Evolutionary conservation across 2,329 filamentous ascomycete genomes (phyloP).

Genomic region (Talaromyces piceae): DNA sequence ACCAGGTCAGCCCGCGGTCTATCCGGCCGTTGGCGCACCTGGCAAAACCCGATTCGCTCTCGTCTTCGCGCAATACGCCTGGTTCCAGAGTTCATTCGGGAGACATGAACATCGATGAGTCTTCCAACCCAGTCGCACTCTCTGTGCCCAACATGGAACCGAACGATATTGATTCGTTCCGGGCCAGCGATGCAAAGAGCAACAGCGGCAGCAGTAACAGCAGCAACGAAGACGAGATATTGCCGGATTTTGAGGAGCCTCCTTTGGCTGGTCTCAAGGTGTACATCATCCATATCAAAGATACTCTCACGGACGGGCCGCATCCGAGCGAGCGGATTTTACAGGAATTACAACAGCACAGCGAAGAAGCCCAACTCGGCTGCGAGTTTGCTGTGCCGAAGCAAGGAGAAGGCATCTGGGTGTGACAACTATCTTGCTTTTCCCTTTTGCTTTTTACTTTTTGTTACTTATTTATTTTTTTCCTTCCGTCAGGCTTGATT

Average conservation of each 20-base stretch:
- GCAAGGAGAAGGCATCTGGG: conserved; percentile 52
- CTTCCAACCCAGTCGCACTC: neutral
- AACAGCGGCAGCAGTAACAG: neutral
- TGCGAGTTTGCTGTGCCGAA: conserved; percentile 71
- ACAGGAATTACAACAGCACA: conserved; percentile 59
- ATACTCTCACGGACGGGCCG: conserved; percentile 66
- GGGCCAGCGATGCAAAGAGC: neutral
- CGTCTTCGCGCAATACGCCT: neutral
- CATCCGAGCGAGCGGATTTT: conserved; percentile 60
- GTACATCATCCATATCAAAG: conserved; percentile 91
- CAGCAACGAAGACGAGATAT: neutral
- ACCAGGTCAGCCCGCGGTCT: conserved; percentile 22
- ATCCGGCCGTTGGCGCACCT: conserved; percentile 13
- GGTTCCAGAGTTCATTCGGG: neutral
- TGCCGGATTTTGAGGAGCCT: conserved; percentile 13
- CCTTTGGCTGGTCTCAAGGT: conserved; percentile 68
- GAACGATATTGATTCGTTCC: neutral
- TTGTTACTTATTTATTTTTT: neutral
- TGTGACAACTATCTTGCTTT: conserved; percentile 17
- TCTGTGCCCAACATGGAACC: neutral
- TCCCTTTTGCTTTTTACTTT: conserved; percentile 6
- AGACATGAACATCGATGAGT: neutral
- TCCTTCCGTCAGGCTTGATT: too few species aligned
- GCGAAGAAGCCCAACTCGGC: conserved; percentile 59
- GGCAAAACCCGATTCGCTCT: neutral